These are phyloP conservation scores for Neurospora terricola DNA, from an alignment of 495 filamentous ascomycete genomes.

Conservation along the genomic window DNA sequence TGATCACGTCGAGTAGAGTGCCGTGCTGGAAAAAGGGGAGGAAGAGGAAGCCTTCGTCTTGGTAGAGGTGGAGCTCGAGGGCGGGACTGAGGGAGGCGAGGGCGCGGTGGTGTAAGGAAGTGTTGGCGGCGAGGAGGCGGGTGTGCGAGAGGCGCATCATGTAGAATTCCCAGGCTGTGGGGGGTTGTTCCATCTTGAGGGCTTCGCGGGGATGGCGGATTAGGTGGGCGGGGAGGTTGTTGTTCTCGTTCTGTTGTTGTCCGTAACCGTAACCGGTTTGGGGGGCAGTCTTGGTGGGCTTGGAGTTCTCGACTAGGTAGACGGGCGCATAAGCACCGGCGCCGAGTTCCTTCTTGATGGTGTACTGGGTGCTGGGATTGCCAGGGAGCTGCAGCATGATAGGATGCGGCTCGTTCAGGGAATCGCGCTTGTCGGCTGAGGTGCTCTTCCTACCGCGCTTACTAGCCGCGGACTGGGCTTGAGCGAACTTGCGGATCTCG, in stretches of 20 bases:
- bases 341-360: conserved; percentile 78
- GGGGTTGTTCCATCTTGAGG: conserved; percentile 82
- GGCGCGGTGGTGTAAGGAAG: conserved; percentile 42
- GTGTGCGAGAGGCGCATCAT: conserved; percentile 76
- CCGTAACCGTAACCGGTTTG: conserved; percentile 18
- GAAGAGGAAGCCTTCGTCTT: conserved; percentile 73
- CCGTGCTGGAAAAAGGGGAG: conserved; percentile 85
- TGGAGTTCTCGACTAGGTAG: conserved; percentile 70
- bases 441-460: conserved; percentile 51
- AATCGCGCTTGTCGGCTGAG: conserved; percentile 40
- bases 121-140: conserved; percentile 47
- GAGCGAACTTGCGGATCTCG: conserved; percentile 74
- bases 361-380: conserved; percentile 47
- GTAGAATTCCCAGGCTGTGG: conserved; percentile 90
- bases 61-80: conserved; percentile 80
- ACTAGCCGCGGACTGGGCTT: conserved; percentile 34
- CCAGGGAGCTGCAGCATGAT: conserved; percentile 59
- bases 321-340: conserved; percentile 92
- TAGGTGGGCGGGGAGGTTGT: conserved; percentile 26
- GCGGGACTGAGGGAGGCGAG: conserved; percentile 66
- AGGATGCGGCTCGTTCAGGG: conserved; percentile 37
- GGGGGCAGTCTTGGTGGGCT: conserved; percentile 23
- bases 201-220: conserved; percentile 59
- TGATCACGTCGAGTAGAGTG: conserved; percentile 86
- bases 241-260: conserved; percentile 31